Percentiles rank a stretch among this genome's conserved stretches.
These are phyloP conservation scores for Pseudocercospora pini-densiflorae DNA, from an alignment of 2,329 filamentous ascomycete species.

Conservation along the genomic window DNA sequence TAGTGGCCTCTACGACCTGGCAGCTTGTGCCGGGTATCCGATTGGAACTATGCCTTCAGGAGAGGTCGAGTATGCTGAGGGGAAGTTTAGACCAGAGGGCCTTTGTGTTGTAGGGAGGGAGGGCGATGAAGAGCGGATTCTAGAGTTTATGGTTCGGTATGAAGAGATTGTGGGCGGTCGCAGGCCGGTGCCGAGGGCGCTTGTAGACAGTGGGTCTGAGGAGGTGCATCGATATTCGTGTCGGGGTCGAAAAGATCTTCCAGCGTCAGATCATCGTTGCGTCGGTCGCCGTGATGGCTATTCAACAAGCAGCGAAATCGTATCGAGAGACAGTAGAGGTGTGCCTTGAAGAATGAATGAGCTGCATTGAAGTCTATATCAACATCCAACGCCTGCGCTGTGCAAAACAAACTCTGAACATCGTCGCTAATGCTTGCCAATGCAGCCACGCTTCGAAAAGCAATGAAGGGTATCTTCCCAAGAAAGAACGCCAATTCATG, in stretches of 20 bases:
- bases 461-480: conserved; percentile 6
- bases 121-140: background rate
- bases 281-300: no score
- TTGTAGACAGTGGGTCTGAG: no score
- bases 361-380: background rate
- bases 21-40: background rate
- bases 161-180: background rate
- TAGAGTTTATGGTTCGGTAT: conserved; percentile 1
- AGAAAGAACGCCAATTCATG: background rate
- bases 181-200: background rate
- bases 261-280: no score
- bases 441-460: conserved; percentile 7
- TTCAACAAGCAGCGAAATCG: no score
- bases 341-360: background rate
- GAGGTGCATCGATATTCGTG: no score
- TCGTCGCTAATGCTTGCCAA: background rate
- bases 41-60: background rate
- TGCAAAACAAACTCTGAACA: background rate
- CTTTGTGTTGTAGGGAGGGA: background rate
- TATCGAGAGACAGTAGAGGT: no score
- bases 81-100: background rate
- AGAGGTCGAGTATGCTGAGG: background rate
- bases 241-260: no score
- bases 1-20: background rate
- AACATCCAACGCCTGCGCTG: background rate